phyloP scores from a whole-genome alignment of 2,329 filamentous ascomycete species.

The Lachnellula willkommii region DNA sequence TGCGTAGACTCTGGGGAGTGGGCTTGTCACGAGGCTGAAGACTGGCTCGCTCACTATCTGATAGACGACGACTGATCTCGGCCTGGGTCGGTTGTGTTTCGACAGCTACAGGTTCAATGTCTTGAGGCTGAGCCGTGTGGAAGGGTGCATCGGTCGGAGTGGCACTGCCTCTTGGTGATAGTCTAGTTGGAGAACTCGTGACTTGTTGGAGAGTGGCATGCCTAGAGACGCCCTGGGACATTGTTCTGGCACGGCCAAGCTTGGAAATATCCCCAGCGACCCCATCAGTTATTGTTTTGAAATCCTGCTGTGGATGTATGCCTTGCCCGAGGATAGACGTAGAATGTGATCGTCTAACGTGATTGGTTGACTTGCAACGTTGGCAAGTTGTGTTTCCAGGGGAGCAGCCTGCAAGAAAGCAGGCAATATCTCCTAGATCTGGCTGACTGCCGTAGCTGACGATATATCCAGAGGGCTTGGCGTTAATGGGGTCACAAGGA shows the following conservation, averaged over 20 bases:
- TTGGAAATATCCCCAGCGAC: conserved; percentile 1
- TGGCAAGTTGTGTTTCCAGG: conserved; percentile 15
- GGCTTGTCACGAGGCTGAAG: background rate
- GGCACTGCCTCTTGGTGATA: conserved; percentile 16
- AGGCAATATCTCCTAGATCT: conserved; percentile 21
- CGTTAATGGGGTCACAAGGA: conserved; percentile 17
- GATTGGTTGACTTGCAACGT: conserved; percentile 8
- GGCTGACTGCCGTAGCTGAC: conserved; percentile 10
- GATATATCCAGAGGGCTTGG: conserved; percentile 17
- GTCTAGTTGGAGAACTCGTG: background rate
- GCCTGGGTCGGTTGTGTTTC: background rate
- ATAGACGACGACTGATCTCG: background rate
- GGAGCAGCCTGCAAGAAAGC: conserved; percentile 21
- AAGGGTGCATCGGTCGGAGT: conserved; percentile 22
- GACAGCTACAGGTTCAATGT: background rate
- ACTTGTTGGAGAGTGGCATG: background rate
- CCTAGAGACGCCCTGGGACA: background rate
- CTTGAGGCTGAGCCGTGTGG: conserved; percentile 17
- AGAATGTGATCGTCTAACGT: background rate
- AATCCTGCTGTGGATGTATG: conserved; percentile 8
- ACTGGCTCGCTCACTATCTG: background rate
- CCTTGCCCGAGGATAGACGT: background rate
- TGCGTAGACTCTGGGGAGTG: background rate
- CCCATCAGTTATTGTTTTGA: conserved; percentile 9
- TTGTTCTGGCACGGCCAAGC: background rate